These are phyloP conservation scores for Cladosporium sp. DNA, from an alignment of 2,329 filamentous ascomycete genomes.

Conservation along the genomic window DNA sequence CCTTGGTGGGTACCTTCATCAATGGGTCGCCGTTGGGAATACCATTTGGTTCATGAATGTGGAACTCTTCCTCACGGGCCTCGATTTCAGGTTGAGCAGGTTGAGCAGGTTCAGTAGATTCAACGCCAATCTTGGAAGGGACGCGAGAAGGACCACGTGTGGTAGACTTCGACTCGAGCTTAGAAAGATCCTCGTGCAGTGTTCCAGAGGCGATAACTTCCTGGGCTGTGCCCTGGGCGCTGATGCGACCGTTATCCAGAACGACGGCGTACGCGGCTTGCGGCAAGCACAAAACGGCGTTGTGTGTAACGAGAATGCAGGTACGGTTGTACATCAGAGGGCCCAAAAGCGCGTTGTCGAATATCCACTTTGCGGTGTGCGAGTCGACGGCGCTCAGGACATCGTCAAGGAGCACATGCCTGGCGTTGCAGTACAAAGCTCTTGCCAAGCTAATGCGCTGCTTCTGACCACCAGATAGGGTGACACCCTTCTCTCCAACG, in stretches of 20 bases:
- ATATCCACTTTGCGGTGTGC: conserved; percentile 97
- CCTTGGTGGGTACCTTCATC: conserved; percentile 46
- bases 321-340: conserved; percentile 86
- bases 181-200: conserved; percentile 81
- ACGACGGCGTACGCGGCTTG: conserved; percentile 77
- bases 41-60: conserved; percentile 47
- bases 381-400: conserved; percentile 96
- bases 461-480: conserved; percentile 94
- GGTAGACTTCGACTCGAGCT: conserved; percentile 61
- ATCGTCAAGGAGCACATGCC: conserved; percentile 88
- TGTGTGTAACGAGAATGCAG: conserved; percentile 94
- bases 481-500: conserved; percentile 96
- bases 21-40: conserved; percentile 46
- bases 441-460: conserved; percentile 96
- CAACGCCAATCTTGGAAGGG: conserved; percentile 62
- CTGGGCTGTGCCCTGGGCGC: conserved; percentile 71
- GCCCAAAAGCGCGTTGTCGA: conserved; percentile 86
- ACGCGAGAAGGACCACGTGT: conserved; percentile 71
- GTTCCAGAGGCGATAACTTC: conserved; percentile 84
- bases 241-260: conserved; percentile 81
- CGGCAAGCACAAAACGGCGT: conserved; percentile 82
- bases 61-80: conserved; percentile 38
- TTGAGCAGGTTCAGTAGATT: conserved; percentile 71
- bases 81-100: conserved; percentile 39
- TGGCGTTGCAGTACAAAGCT: conserved; percentile 92